These are phyloP conservation scores for Globisporangium polare DNA, from an alignment of 352 stramenopile species.

Conservation along the genomic window DNA sequence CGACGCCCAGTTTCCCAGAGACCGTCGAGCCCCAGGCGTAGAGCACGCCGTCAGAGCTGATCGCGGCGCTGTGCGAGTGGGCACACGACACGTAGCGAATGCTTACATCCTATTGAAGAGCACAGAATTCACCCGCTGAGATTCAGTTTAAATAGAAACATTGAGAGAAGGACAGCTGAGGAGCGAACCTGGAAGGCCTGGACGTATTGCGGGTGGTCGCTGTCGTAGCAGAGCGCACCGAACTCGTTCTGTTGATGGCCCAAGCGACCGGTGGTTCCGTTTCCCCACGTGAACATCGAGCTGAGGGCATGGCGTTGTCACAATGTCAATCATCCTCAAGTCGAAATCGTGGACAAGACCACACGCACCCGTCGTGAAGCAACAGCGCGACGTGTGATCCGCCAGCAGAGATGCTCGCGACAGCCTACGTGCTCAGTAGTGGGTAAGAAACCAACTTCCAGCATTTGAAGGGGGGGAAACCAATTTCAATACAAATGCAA, in stretches of 20 bases:
- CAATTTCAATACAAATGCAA: neutral
- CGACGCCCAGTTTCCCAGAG: constrained; percentile 87
- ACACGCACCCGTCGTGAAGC: constrained; percentile 67
- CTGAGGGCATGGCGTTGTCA: constrained; percentile 14
- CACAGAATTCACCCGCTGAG: neutral
- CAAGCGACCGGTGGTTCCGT: constrained; percentile 77
- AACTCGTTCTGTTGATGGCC: constrained; percentile 56
- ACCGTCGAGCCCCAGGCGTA: constrained; percentile 88
- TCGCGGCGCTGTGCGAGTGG: constrained; percentile 86
- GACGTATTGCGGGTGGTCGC: constrained; percentile 52
- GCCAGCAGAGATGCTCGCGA: constrained; percentile 68
- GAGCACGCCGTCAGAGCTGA: constrained; percentile 66
- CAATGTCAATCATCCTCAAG: neutral
- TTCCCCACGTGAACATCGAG: constrained; percentile 90
- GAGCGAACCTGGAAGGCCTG: constrained; percentile 38
- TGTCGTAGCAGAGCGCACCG: constrained; percentile 60
- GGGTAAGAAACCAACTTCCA: neutral
- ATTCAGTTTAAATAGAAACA: constrained; percentile 4
- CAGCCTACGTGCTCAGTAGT: constrained; percentile 27
- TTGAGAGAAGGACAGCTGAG: neutral
- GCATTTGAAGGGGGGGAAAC: neutral
- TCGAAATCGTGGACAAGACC: neutral
- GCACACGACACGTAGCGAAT: constrained; percentile 60
- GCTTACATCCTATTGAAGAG: constrained; percentile 28
- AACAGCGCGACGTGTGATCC: constrained; percentile 79